Evolutionary conservation across 2,329 filamentous ascomycete species (phyloP).

Genomic region (Blumeria hordei): DNA sequence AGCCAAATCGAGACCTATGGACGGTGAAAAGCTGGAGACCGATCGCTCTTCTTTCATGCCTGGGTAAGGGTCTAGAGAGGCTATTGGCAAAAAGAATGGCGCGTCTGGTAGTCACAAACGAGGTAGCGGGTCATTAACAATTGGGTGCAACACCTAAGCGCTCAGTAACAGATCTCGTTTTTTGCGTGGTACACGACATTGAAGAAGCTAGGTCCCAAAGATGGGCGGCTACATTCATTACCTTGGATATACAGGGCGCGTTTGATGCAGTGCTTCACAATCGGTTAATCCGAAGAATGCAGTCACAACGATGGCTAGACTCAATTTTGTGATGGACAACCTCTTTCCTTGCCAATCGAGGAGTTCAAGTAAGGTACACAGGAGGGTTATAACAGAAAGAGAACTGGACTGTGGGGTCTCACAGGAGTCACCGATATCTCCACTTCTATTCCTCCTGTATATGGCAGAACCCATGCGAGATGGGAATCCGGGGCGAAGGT

Average conservation of each 20-base stretch:
- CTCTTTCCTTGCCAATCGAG: background rate
- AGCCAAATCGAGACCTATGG: background rate
- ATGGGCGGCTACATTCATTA: background rate
- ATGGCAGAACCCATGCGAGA: background rate
- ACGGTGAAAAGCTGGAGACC: background rate
- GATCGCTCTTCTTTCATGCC: background rate
- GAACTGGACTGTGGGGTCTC: background rate
- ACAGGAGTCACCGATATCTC: background rate
- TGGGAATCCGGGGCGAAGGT: background rate
- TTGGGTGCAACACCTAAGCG: background rate
- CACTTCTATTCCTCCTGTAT: background rate
- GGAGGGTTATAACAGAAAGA: background rate
- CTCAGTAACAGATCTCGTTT: background rate
- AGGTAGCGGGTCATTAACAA: background rate
- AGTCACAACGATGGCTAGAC: background rate
- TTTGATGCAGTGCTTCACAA: background rate
- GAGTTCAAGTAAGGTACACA: background rate
- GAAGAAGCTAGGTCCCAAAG: background rate
- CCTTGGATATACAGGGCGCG: background rate
- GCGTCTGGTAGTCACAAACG: background rate
- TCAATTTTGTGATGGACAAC: background rate
- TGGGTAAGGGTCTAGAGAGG: background rate
- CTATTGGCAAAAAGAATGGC: background rate
- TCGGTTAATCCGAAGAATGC: background rate
- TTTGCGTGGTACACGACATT: background rate